Base-by-base conservation (phyloP, 768 basidiomycete species). In the Trametes sanguinea region DNA sequence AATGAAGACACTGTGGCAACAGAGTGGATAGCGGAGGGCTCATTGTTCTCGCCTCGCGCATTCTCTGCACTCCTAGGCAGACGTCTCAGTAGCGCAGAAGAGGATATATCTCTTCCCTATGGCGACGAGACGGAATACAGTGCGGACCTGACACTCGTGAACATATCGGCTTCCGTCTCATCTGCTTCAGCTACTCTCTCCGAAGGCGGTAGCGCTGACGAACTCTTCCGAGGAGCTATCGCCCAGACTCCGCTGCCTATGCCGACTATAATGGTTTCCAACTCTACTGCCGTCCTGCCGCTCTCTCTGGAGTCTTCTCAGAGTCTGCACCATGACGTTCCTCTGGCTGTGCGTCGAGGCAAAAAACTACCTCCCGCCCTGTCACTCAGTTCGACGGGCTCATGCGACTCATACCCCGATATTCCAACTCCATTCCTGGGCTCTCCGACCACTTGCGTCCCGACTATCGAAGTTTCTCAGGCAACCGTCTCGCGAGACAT, bases 351-450 rank as follows among this genome's bases (percentile, higher is more conserved):
- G 43, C 80, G 77, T 14, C 74, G 79, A 37, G 79, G 79, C 45
- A 72, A 73, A 68, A 69, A 72, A 39, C 61, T 74, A 3, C 75
- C 71, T 22, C 51, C 65, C 17, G 63, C 79, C 42, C 73, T 75
- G 57, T 57, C 58, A 65, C 58, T 74, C 57, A 48, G 62, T 47
- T 46, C 42, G 22, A 10, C 16, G 17, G 16, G 14, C 14, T 66
- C 62, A 63, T 33, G 71, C 17, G 70, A 68, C 43, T 54, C 67
- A 6, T 81, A 80, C 57, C 79, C 80, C 22, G 75, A 74, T 54
- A 76, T 81, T 13, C 80, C 79, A 6, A 77, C 75, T 14, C 76
- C 79, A 6, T 81, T 80, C 68, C 71, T 74, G 13, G 76, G 78
- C 13, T 76, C 78, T 3, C 70, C 76, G 0, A 65, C 71, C 6